Percentiles rank a stretch among this genome's conserved stretches.
phyloP scores from a whole-genome alignment of 2,329 filamentous ascomycete species.

The Curvularia hawaiiensis region DNA sequence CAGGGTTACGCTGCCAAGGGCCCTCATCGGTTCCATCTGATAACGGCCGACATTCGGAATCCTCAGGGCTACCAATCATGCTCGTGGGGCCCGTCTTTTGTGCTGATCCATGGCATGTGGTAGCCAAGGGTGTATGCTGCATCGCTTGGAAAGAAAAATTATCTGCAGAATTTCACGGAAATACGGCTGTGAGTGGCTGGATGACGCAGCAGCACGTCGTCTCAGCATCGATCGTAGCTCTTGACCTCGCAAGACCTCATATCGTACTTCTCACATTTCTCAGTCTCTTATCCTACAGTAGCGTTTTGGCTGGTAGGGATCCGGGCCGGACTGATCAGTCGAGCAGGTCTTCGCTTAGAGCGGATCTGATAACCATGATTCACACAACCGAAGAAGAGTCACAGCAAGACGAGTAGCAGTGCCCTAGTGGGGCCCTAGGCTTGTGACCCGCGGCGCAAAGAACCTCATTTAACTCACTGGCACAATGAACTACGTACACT shows the following conservation, averaged over 20 bases:
- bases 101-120: constrained; percentile 10
- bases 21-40: constrained; percentile 36
- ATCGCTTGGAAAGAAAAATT: constrained; percentile 6
- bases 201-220: constrained; percentile 6
- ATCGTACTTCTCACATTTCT: not conserved
- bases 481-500: not conserved
- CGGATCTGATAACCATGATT: constrained; percentile 33
- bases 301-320: not conserved
- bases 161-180: constrained; percentile 1
- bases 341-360: constrained; percentile 24
- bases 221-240: constrained; percentile 16
- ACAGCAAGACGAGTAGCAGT: constrained; percentile 8
- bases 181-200: not conserved
- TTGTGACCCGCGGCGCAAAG: constrained; percentile 13
- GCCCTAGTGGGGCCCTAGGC: not conserved
- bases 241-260: not conserved
- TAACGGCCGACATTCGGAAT: constrained; percentile 39
- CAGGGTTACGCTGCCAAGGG: constrained; percentile 30
- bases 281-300: not conserved
- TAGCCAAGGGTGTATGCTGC: constrained; percentile 13
- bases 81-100: not conserved
- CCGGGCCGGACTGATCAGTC: not conserved
- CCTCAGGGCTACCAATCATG: constrained; percentile 2
- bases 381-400: constrained; percentile 19
- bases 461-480: not conserved